These are phyloP conservation scores for Beauveria sp. DNA, from an alignment of 2,329 filamentous ascomycete genomes.

Conservation along the genomic window DNA sequence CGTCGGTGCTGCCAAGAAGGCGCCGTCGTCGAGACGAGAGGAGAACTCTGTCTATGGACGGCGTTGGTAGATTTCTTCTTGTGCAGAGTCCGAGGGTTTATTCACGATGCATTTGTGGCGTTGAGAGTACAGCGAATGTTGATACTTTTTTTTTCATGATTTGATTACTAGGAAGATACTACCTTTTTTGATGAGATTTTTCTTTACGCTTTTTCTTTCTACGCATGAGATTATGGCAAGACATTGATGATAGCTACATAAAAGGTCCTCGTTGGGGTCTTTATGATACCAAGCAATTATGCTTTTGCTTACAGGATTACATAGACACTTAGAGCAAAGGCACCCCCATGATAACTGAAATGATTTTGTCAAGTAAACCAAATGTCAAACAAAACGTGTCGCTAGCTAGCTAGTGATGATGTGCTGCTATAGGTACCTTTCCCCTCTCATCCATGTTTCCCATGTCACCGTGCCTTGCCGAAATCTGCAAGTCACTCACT, in stretches of 20 bases:
- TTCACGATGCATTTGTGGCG: background rate
- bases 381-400: background rate
- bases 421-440: background rate
- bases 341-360: background rate
- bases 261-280: background rate
- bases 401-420: constrained; percentile 8
- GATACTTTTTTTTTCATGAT: background rate
- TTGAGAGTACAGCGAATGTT: background rate
- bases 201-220: no score
- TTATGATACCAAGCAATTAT: background rate
- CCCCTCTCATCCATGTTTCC: background rate
- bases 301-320: background rate
- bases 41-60: constrained; percentile 34
- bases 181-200: background rate
- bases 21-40: constrained; percentile 20
- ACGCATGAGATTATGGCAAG: background rate
- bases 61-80: constrained; percentile 26
- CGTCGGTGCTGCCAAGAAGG: constrained; percentile 17
- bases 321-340: background rate
- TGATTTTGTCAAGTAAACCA: background rate
- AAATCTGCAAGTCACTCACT: background rate
- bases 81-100: no score
- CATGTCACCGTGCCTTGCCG: background rate
- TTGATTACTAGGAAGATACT: background rate
- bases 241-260: background rate